These are phyloP conservation scores for Dendrostoma leiphaemia DNA, from an alignment of 2,329 filamentous ascomycete genomes.

Conservation along the genomic window DNA sequence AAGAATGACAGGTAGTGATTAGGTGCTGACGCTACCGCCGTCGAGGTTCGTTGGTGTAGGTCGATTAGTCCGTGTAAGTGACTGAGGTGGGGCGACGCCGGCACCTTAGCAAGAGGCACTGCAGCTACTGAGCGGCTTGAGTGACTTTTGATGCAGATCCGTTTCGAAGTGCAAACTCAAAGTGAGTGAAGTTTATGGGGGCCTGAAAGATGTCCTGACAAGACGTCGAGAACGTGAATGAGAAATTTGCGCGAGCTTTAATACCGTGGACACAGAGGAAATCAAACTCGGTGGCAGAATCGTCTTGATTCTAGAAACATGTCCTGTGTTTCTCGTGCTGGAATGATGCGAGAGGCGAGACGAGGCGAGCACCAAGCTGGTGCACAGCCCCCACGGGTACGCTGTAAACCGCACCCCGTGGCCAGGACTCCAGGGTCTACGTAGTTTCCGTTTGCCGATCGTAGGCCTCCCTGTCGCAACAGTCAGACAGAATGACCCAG, in stretches of 20 bases:
- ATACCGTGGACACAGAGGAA: not conserved
- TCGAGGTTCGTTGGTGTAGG: not conserved
- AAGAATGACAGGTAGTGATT: not conserved
- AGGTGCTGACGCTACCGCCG: no score
- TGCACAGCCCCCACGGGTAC: conserved; percentile 8
- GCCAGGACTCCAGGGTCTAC: no score
- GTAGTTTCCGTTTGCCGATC: not conserved
- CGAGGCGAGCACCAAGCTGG: not conserved
- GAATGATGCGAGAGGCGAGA: conserved; percentile 6
- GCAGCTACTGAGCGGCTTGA: not conserved
- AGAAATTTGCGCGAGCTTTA: not conserved
- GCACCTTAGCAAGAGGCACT: not conserved
- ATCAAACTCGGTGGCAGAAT: no score
- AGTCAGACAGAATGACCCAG: no score
- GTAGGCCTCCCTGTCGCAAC: conserved; percentile 1
- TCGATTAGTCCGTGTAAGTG: conserved; percentile 8
- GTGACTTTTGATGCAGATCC: not conserved
- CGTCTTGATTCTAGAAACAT: conserved; percentile 7
- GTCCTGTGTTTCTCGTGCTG: not conserved
- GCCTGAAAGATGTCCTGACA: not conserved
- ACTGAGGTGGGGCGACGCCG: not conserved
- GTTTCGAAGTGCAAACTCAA: not conserved
- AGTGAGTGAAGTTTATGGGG: not conserved
- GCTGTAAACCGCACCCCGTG: not conserved
- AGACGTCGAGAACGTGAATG: not conserved